Conservation (phyloP, 371 early-diverging fungal species). For the Coemansia sp. region DNA sequence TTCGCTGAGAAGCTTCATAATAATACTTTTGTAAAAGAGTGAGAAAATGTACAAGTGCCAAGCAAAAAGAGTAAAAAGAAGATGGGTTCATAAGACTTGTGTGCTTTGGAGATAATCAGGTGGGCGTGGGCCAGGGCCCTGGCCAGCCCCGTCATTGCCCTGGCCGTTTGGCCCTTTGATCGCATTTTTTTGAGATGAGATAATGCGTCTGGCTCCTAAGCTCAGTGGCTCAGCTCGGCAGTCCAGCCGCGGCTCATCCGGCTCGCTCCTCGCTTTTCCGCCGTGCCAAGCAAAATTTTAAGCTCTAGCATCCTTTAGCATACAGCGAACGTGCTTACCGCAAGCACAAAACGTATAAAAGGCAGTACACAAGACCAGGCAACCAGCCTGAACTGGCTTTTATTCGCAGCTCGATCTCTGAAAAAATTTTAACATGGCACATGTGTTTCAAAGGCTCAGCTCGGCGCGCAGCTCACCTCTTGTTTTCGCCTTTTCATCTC, state of each 20-base stretch:
- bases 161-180: neutral
- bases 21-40: neutral
- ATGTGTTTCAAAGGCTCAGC: neutral
- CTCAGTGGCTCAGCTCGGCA: neutral
- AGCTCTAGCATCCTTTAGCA: neutral
- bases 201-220: neutral
- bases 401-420: neutral
- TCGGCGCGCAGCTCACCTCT: neutral
- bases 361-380: neutral
- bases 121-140: neutral
- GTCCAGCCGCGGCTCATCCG: neutral
- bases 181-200: neutral
- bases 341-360: neutral
- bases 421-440: neutral
- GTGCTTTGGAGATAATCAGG: neutral
- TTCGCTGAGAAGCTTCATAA: conserved; percentile 44
- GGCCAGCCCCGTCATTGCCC: neutral
- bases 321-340: neutral
- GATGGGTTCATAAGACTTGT: neutral
- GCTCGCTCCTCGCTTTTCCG: neutral
- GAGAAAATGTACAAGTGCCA: neutral
- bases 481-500: neutral
- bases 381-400: neutral
- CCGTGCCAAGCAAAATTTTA: neutral
- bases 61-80: neutral